These are phyloP conservation scores for Suillus brevipes DNA, from an alignment of 768 basidiomycete species.

Conservation along the genomic window DNA sequence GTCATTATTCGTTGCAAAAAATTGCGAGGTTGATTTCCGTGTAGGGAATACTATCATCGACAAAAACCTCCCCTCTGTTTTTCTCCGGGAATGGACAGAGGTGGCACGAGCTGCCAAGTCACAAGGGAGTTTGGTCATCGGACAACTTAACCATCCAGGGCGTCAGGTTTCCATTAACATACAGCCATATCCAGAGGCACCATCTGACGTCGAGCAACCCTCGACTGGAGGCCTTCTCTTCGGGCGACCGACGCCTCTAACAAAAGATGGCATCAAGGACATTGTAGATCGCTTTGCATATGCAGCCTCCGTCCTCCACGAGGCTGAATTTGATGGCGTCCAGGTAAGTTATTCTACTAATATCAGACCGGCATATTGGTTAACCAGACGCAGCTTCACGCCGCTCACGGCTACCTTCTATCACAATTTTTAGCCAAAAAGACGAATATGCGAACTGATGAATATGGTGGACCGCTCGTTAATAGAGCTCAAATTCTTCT, in stretches of 20 bases:
- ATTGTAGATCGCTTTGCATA: conserved; percentile 50
- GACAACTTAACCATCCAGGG: conserved; percentile 35
- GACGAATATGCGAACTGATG: conserved; percentile 51
- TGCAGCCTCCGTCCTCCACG: conserved; percentile 52
- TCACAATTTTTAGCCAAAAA: conserved; percentile 49
- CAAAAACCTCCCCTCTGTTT: conserved; percentile 24
- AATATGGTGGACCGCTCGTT: conserved; percentile 55
- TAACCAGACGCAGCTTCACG: conserved; percentile 35
- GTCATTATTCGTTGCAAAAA: not conserved
- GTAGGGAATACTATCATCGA: conserved; percentile 35
- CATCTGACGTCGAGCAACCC: conserved; percentile 36
- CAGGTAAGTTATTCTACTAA: conserved; percentile 33
- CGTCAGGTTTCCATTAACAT: conserved; percentile 36
- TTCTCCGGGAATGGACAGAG: conserved; percentile 21
- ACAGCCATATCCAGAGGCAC: conserved; percentile 36
- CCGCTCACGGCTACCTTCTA: conserved; percentile 44
- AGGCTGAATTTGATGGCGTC: conserved; percentile 70
- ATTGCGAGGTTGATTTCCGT: conserved; percentile 1
- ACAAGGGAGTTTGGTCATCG: conserved; percentile 30
- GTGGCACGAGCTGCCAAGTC: conserved; percentile 35
- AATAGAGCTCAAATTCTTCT: conserved; percentile 51
- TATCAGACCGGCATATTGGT: not conserved
- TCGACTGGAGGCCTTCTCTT: conserved; percentile 34
- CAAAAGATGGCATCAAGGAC: conserved; percentile 48
- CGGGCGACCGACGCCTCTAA: conserved; percentile 38